These are phyloP conservation scores for Agaricus sinodeliciosus DNA, from an alignment of 768 basidiomycete species.

Conservation along the genomic window DNA sequence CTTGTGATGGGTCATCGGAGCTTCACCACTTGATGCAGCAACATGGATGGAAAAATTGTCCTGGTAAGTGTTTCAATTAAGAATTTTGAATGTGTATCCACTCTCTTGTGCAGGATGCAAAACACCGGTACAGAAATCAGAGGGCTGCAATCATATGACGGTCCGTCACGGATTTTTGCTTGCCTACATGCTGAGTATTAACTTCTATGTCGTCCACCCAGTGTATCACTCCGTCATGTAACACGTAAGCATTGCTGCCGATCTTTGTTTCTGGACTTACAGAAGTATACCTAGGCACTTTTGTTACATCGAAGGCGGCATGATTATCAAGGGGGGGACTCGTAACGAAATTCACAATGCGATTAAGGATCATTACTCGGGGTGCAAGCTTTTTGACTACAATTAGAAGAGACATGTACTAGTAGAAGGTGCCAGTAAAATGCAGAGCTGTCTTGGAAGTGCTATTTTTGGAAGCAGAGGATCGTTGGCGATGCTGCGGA, in stretches of 20 bases:
- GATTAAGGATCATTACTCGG: not conserved
- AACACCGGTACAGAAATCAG: conserved; percentile 43
- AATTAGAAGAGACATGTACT: not conserved
- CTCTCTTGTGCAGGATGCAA: conserved; percentile 28
- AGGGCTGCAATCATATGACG: conserved; percentile 55
- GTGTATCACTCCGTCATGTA: conserved; percentile 55
- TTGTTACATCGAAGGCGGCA: conserved; percentile 43
- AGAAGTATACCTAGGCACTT: conserved; percentile 30
- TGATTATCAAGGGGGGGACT: conserved; percentile 28
- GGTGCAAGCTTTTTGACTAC: conserved; percentile 6
- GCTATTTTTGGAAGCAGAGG: conserved; percentile 1
- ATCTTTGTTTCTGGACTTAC: not conserved
- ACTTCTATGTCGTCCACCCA: conserved; percentile 16
- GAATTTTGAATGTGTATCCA: not conserved
- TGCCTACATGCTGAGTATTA: not conserved
- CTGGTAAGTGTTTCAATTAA: conserved; percentile 29
- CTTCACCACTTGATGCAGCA: conserved; percentile 19
- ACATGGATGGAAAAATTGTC: conserved; percentile 34
- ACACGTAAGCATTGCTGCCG: conserved; percentile 25
- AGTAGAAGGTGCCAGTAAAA: not conserved
- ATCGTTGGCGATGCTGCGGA: conserved; percentile 9
- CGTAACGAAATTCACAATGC: conserved; percentile 1
- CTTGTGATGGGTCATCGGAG: conserved; percentile 18
- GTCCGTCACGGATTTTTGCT: conserved; percentile 28
- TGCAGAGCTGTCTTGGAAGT: not conserved